These are phyloP conservation scores for Bruguiera gymnorhiza DNA, from an alignment of 345 rosid species.

Conservation along the genomic window DNA sequence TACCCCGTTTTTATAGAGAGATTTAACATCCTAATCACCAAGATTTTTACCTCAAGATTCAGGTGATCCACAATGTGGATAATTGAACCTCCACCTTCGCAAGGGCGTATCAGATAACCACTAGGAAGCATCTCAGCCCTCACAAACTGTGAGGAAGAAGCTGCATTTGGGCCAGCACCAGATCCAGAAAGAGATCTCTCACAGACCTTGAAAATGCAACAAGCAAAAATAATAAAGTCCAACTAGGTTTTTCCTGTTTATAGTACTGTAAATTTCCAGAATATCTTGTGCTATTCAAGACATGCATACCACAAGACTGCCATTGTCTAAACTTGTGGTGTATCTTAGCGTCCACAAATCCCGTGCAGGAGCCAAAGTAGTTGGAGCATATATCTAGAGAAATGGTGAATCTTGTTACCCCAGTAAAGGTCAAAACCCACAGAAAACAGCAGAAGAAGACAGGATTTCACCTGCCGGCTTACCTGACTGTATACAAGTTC, in stretches of 20 bases:
- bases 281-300: neutral
- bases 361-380: constrained; percentile 96
- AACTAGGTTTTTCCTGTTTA: neutral
- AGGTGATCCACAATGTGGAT: constrained; percentile 97
- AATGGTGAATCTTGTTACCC: constrained; percentile 11
- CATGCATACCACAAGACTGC: constrained; percentile 90
- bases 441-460: constrained; percentile 7
- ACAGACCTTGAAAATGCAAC: constrained; percentile 54
- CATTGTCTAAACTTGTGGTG: constrained; percentile 85
- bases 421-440: neutral
- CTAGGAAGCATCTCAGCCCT: constrained; percentile 97
- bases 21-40: neutral
- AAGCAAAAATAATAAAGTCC: neutral
- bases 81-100: constrained; percentile 99
- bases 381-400: constrained; percentile 84
- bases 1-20: neutral
- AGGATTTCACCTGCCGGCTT: neutral
- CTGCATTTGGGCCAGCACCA: constrained; percentile 82
- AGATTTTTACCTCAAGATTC: constrained; percentile 69
- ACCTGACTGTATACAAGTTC: constrained; percentile 97
- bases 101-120: constrained; percentile 91
- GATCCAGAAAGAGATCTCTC: constrained; percentile 98
- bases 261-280: neutral
- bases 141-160: constrained; percentile 81
- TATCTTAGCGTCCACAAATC: constrained; percentile 99